Evolutionary conservation across 2,329 filamentous ascomycete species (phyloP).

Genomic region (Neofusicoccum parvum): DNA sequence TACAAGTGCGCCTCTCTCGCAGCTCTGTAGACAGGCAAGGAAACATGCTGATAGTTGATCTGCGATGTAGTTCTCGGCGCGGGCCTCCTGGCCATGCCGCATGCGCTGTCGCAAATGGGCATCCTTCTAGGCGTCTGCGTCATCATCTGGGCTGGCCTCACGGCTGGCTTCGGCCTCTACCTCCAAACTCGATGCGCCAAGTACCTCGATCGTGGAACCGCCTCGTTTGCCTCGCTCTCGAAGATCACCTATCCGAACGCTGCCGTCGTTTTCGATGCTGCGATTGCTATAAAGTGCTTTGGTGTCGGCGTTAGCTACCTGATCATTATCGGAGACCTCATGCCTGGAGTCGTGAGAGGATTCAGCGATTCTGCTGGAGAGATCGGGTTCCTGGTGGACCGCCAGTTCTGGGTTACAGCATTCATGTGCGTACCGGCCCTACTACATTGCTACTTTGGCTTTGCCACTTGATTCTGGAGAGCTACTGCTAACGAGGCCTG

Average conservation of each 20-base stretch:
- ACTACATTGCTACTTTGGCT: not conserved
- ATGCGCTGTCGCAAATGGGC: slow-evolving; percentile 93
- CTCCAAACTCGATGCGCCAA: slow-evolving; percentile 90
- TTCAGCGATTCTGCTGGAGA: slow-evolving; percentile 65
- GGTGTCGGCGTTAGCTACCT: slow-evolving; percentile 96
- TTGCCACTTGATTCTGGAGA: not conserved
- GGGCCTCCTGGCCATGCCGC: slow-evolving; percentile 93
- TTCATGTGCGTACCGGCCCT: slow-evolving; percentile 69
- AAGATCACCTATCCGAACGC: slow-evolving; percentile 97
- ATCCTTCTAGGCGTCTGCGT: slow-evolving; percentile 81
- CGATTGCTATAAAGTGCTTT: slow-evolving; percentile 97
- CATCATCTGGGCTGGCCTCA: slow-evolving; percentile 88
- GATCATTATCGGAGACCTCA: slow-evolving; percentile 97
- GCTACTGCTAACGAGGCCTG: slow-evolving; percentile 25
- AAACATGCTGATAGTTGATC: slow-evolving; percentile 6
- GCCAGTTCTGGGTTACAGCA: slow-evolving; percentile 95
- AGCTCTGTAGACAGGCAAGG: slow-evolving; percentile 11
- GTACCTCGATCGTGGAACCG: slow-evolving; percentile 84
- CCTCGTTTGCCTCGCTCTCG: slow-evolving; percentile 95
- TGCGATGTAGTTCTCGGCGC: slow-evolving; percentile 77
- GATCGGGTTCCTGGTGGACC: slow-evolving; percentile 76
- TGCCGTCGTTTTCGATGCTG: slow-evolving; percentile 90
- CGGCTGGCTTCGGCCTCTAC: slow-evolving; percentile 90
- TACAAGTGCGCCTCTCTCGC: slow-evolving; percentile 66
- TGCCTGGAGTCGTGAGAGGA: slow-evolving; percentile 89